Evolutionary conservation across 2,329 filamentous ascomycete genomes (phyloP), one percentile per base, ranked within the genome.

Genomic region (Cordyceps cateniannulata): DNA sequence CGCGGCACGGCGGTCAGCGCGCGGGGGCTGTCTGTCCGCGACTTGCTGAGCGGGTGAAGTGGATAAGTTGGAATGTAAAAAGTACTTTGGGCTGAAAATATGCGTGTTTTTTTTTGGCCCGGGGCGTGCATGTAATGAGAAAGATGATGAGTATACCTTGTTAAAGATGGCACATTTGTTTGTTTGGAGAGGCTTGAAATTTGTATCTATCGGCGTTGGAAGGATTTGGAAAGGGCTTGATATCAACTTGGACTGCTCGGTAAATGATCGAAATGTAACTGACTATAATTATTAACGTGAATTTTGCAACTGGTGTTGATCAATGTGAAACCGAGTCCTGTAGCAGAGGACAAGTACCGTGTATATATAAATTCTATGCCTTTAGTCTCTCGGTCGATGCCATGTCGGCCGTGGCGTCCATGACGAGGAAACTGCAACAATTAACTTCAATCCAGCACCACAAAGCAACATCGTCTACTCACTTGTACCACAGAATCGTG

Each of bases 401-500:
- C 67, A 96, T 81, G 68, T 96, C 93, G 68, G 96, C 88, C 69
- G 89, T 85, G 5, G 91, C 85, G 73, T 97, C 93, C 73, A 86
- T 93, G 64, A 96, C 78, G 64, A 98, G 77, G 73, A 96, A 98
- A 69, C 93, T 96, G 59, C 20, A 16, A 12, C 5, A 24, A 66
- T 76, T 56, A 75, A 69, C 22, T 42, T 42, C n/a, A 48, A 6
- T 38, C 3, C 2, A n/a, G 40, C 10, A 12, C 10, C 3, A 8
- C n/a, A 27, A 27, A 22, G 20, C 22, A 3, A 2, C 45, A 16
- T n/a, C 35, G n/a, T 48, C 22, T 61, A 86, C 91, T 81, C 78
- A 98, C 93, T 89, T 92, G 74, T 99, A 99, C 90, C 90, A 97
- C 79, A 96, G 83, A 54, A 95, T 79, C 0, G 91, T 91, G 10